phyloP scores from a whole-genome alignment of 2,329 filamentous ascomycete genomes.

The Diplodia mutila region DNA sequence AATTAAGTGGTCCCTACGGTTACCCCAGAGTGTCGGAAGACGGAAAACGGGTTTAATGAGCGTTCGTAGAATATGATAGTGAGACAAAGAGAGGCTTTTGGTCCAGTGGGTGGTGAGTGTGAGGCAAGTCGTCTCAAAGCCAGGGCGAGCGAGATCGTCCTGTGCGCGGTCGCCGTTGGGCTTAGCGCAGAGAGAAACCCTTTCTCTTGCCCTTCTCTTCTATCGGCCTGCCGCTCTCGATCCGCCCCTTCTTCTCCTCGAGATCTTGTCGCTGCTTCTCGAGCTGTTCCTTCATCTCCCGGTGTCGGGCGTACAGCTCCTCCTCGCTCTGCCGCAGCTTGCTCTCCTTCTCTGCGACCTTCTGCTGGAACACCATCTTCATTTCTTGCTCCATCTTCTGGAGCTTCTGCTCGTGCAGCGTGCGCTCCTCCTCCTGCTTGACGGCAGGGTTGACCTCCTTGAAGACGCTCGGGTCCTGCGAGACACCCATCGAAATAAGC shows the following conservation, averaged over 20 bases:
- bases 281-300: conserved; percentile 99
- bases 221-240: conserved; percentile 93
- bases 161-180: background rate
- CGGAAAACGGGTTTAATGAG: conserved; percentile 43
- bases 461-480: conserved; percentile 98
- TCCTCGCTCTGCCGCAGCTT: conserved; percentile 99
- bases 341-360: conserved; percentile 99
- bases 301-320: conserved; percentile 95
- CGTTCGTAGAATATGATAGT: conserved; percentile 36
- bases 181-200: conserved; percentile 96
- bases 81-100: conserved; percentile 38
- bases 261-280: conserved; percentile 92
- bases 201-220: conserved; percentile 99
- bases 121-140: conserved; percentile 34
- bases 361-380: conserved; percentile 99
- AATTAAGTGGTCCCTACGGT: conserved; percentile 40
- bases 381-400: conserved; percentile 99
- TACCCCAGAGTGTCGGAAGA: conserved; percentile 45
- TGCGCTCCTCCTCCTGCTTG: conserved; percentile 99
- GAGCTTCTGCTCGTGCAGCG: conserved; percentile 98
- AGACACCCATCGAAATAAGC: conserved; percentile 97
- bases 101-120: conserved; percentile 27
- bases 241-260: conserved; percentile 95
- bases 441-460: conserved; percentile 99
- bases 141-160: background rate